Evolutionary conservation across 108 stramenopile species (phyloP).

Genomic region (Pelagomonas calceolata): DNA sequence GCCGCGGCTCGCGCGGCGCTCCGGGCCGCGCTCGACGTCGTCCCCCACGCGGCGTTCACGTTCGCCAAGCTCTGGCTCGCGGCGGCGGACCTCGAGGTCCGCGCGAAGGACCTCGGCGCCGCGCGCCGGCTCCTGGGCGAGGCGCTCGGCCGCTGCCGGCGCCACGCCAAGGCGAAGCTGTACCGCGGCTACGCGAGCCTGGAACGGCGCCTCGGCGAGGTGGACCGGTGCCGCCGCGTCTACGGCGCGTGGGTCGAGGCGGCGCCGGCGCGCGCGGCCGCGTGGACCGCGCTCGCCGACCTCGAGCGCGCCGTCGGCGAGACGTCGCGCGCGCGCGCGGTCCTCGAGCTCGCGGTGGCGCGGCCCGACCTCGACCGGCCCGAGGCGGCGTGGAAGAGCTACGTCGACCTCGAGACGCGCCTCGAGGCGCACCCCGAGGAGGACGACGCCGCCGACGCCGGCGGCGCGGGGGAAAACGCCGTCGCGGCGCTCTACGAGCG

Average conservation of each 20-base stretch:
- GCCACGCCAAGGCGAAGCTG: constrained; percentile 65
- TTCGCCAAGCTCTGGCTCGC: constrained; percentile 94
- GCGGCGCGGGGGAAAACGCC: constrained; percentile 4
- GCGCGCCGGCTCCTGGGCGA: constrained; percentile 85
- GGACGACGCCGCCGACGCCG: neutral
- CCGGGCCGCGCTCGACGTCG: constrained; percentile 63
- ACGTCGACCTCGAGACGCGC: constrained; percentile 94
- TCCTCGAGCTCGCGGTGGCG: constrained; percentile 81
- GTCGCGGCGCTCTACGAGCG: constrained; percentile 76
- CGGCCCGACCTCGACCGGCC: constrained; percentile 92
- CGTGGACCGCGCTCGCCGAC: constrained; percentile 82
- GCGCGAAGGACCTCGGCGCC: constrained; percentile 66
- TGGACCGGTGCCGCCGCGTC: constrained; percentile 86
- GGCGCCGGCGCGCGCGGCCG: constrained; percentile 73
- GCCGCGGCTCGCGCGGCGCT: constrained; percentile 75
- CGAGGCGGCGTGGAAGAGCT: constrained; percentile 90
- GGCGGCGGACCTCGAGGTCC: constrained; percentile 85
- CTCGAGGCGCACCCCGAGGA: constrained; percentile 44
- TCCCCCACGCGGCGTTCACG: constrained; percentile 85
- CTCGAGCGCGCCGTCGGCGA: constrained; percentile 88
- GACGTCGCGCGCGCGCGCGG: constrained; percentile 80
- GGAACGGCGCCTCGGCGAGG: constrained; percentile 89
- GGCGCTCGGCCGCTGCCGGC: constrained; percentile 73
- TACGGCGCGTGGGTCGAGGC: constrained; percentile 86
- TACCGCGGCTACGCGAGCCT: constrained; percentile 85